Percentiles rank a stretch among this genome's conserved stretches.
Evolutionary conservation across 805 yeast species (phyloP).

Genomic region (Lipomyces yamadae): DNA sequence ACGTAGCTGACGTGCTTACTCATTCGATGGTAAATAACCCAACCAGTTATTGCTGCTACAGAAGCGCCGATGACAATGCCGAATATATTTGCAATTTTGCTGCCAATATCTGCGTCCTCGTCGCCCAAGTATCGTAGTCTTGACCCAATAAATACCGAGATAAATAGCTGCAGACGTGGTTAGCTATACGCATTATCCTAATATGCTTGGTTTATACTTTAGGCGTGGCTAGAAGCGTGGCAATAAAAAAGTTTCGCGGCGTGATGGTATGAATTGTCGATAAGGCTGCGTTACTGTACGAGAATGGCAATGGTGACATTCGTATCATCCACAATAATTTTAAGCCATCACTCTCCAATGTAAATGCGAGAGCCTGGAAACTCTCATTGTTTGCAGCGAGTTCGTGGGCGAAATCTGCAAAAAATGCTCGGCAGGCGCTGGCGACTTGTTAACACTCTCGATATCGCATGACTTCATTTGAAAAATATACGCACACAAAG

Average conservation of each 20-base stretch:
- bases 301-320: conserved; percentile 91
- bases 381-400: conserved; percentile 65
- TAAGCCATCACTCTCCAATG: conserved; percentile 72
- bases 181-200: too few relatives aligned
- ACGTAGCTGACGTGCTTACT: conserved; percentile 26
- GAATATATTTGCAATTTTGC: conserved; percentile 27
- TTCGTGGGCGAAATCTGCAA: conserved; percentile 61
- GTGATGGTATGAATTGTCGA: conserved; percentile 83
- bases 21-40: conserved; percentile 33
- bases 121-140: conserved; percentile 32
- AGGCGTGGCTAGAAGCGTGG: conserved; percentile 79
- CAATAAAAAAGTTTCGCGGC: conserved; percentile 63
- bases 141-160: conserved; percentile 37
- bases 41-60: conserved; percentile 32
- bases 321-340: conserved; percentile 72
- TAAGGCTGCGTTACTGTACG: conserved; percentile 88
- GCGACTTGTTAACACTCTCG: not conserved
- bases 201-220: conserved; percentile 42
- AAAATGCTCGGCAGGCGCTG: conserved; percentile 59
- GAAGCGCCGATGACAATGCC: conserved; percentile 26
- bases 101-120: conserved; percentile 22
- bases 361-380: conserved; percentile 74
- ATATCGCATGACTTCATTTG: not conserved
- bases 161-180: conserved; percentile 18
- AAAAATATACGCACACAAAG: conserved; percentile 50